phyloP scores from a whole-genome alignment of 2,329 filamentous ascomycete genomes.

The Pestalotiopsis sp. region DNA sequence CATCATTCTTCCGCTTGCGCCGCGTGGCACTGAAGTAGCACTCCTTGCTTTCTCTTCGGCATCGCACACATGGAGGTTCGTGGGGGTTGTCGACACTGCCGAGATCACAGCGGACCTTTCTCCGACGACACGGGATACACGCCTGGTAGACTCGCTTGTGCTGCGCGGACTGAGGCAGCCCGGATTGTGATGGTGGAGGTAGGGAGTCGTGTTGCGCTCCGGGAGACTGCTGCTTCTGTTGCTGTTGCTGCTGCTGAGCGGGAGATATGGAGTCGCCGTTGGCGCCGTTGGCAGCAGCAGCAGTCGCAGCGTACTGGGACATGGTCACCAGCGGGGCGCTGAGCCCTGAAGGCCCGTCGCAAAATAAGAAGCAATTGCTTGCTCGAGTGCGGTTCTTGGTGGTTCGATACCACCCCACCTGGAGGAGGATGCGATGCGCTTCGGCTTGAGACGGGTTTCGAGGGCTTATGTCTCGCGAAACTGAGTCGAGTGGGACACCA shows the following conservation, averaged over 20 bases:
- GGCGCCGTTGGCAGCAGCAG: neutral
- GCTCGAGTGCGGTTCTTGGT: constrained; percentile 8
- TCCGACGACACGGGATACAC: constrained; percentile 63
- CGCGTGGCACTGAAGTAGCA: constrained; percentile 96
- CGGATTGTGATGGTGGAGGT: neutral
- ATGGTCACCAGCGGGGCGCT: constrained; percentile 14
- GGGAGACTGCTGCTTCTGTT: constrained; percentile 17
- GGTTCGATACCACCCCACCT: constrained; percentile 12
- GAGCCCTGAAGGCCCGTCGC: constrained; percentile 4
- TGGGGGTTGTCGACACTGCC: constrained; percentile 89
- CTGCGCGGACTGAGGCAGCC: constrained; percentile 32
- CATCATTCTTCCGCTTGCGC: constrained; percentile 81
- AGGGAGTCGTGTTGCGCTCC: constrained; percentile 1
- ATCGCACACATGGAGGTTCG: constrained; percentile 91
- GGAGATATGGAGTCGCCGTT: neutral
- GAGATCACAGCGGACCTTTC: constrained; percentile 65
- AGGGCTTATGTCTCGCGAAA: constrained; percentile 27
- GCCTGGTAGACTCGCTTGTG: constrained; percentile 67
- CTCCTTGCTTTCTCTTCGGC: constrained; percentile 91
- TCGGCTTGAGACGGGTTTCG: constrained; percentile 38
- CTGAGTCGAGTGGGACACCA: constrained; percentile 18
- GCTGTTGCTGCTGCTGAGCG: constrained; percentile 9
- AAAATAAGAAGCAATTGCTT: neutral
- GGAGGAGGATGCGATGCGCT: constrained; percentile 12
- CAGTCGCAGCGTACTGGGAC: constrained; percentile 10